These are phyloP conservation scores for Diaporthe velutina DNA, from an alignment of 2,329 filamentous ascomycete genomes.

Conservation along the genomic window DNA sequence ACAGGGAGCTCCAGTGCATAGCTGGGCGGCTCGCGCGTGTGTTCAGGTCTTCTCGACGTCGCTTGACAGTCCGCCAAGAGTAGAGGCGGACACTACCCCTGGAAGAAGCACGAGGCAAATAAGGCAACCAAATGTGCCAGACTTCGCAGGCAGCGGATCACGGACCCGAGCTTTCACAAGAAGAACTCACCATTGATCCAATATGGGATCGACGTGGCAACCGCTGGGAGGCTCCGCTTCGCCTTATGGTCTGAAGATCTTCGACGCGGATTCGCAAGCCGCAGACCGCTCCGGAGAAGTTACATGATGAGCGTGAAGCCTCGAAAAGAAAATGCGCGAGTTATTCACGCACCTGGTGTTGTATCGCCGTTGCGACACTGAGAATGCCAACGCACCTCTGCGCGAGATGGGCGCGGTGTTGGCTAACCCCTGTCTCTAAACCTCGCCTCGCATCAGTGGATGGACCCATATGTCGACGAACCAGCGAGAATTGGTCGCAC, in stretches of 20 bases:
- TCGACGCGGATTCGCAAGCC: background rate
- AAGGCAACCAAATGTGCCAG: slow-evolving; percentile 8
- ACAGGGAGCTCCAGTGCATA: background rate
- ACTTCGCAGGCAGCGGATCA: background rate
- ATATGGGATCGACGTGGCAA: background rate
- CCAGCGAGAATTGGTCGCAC: background rate
- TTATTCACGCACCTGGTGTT: background rate
- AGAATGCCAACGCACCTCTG: background rate
- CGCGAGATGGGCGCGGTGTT: background rate
- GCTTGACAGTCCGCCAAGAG: background rate
- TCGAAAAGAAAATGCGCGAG: too few relatives aligned
- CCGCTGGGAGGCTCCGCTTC: background rate
- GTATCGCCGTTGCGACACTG: background rate
- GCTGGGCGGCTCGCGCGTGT: background rate
- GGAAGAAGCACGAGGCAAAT: slow-evolving; percentile 1
- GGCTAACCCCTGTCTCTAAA: background rate
- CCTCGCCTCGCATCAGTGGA: background rate
- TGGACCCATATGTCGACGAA: too few relatives aligned
- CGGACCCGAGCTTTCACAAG: background rate
- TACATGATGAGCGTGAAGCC: background rate
- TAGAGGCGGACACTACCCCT: background rate
- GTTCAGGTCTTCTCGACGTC: background rate
- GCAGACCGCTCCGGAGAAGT: background rate
- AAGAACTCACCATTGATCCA: background rate
- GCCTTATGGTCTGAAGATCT: background rate